Evolutionary conservation across 2,329 filamentous ascomycete genomes (phyloP).

Genomic region (Curvularia sp.): DNA sequence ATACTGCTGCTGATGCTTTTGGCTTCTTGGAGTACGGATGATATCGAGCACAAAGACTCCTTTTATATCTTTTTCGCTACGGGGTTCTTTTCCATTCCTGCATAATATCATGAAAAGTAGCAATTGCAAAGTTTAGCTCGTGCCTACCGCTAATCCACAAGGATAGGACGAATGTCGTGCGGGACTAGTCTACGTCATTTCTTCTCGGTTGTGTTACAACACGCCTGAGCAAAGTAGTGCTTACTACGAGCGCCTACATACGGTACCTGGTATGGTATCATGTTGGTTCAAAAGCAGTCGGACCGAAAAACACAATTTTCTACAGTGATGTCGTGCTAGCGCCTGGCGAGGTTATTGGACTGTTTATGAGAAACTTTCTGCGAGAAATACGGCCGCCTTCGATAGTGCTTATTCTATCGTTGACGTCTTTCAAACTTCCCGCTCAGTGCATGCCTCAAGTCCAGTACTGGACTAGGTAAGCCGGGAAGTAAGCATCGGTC

Average conservation of each 20-base stretch:
- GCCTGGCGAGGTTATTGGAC: background rate
- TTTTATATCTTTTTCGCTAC: no score
- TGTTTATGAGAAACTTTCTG: background rate
- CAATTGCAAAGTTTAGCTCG: no score
- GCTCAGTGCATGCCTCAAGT: background rate
- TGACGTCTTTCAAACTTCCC: background rate
- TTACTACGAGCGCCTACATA: background rate
- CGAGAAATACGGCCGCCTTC: background rate
- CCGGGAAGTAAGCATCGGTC: background rate
- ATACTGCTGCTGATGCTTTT: no score
- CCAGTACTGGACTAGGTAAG: background rate
- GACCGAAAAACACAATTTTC: background rate
- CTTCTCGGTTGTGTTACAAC: no score
- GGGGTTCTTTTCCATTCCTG: no score
- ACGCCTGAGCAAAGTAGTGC: background rate
- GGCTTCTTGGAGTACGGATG: no score
- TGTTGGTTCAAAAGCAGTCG: background rate
- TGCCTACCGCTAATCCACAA: no score
- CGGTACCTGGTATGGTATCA: background rate
- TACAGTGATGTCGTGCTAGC: background rate
- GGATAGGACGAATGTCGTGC: no score
- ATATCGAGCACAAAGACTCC: no score
- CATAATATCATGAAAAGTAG: no score
- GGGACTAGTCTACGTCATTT: no score
- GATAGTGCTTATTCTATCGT: background rate